Conservation (phyloP, 306 rosid genomes). For the Hippophae gyantsensis region DNA sequence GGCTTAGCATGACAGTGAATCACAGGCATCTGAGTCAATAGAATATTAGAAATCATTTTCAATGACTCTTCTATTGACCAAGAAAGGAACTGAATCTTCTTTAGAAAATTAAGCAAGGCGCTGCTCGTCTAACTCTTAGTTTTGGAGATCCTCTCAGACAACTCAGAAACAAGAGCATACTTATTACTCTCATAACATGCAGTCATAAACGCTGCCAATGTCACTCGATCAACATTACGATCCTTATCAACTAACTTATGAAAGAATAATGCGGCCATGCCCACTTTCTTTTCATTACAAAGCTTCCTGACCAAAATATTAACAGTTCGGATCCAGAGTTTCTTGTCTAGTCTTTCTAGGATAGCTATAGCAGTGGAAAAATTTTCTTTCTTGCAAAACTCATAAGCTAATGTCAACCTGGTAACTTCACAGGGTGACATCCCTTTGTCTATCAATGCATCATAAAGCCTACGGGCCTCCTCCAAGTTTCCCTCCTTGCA, state of each 20-base stretch:
- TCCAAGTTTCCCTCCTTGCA: slow-evolving; percentile 64
- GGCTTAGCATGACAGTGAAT: too few species aligned
- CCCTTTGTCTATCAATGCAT: slow-evolving; percentile 64
- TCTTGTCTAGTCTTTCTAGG: slow-evolving; percentile 58
- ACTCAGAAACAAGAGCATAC: slow-evolving; percentile 66
- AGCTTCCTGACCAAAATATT: slow-evolving; percentile 72
- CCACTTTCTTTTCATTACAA: slow-evolving; percentile 67
- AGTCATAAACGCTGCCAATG: slow-evolving; percentile 66
- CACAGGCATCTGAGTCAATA: too few species aligned
- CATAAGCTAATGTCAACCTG: slow-evolving; percentile 64
- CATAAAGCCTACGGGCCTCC: slow-evolving; percentile 53
- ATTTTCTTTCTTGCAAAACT: slow-evolving; percentile 64
- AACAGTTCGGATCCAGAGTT: slow-evolving; percentile 61
- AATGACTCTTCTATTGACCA: too few species aligned
- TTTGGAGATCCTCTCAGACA: slow-evolving; percentile 49
- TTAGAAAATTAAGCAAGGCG: neutral
- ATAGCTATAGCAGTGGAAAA: slow-evolving; percentile 55
- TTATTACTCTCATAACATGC: slow-evolving; percentile 78
- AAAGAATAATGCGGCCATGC: slow-evolving; percentile 75
- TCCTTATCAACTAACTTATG: slow-evolving; percentile 63
- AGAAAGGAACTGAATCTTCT: neutral
- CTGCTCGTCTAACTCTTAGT: neutral
- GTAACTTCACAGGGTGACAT: slow-evolving; percentile 82
- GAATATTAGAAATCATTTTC: too few species aligned
- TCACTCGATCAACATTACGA: slow-evolving; percentile 48